Base-by-base conservation (phyloP, 345 rosid genomes). In the Arabis alpina region DNA sequence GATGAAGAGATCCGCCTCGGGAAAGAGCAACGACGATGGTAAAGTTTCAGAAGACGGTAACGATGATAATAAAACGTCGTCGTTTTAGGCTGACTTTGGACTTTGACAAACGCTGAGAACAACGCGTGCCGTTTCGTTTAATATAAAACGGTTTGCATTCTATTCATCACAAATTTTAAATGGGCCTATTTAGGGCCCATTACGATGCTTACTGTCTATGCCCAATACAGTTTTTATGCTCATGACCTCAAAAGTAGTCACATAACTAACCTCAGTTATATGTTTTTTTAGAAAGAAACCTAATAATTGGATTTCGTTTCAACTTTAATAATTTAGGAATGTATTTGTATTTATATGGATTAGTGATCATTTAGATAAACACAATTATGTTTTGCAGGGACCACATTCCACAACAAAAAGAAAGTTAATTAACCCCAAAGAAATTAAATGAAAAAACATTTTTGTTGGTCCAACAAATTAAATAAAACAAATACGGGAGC, bases 1-100 rank as follows among this genome's bases (percentile, higher is more conserved):
- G 78, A 75, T 14, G 74, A 54, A 61, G 41, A 48, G 79, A 69
- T 76, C 79, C 61, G 61, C 64, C 49, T 36, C 71, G 57, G 57
- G 28, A 16, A 60, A 52, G 63, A 67, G 15, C 43, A 10, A 68
- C 53, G 74, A 68, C 57, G 74, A 75, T 37, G 73, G 40, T 37
- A 37, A 57, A 72, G 70, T 51, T 45, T 24, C 55, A 36, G 49
- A 5, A 37, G 2, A 56, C 56, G 48, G 43, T 34, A 34, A 40
- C 41, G 1, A 15, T 27, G 43, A 11, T 13, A 43, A 1, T 0
- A 19, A 44, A 65, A 66, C 67, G 77, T 10, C 63, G 73, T 10
- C 68, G 73, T 74, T 23, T 0, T 0, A 0, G 5, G 54, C 54
- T 48, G 59, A 14, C 53, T 49, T 57, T 44, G 28, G 30, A 14